phyloP scores from a whole-genome alignment of 768 basidiomycete species.

The Cystobasidium onofrii region DNA sequence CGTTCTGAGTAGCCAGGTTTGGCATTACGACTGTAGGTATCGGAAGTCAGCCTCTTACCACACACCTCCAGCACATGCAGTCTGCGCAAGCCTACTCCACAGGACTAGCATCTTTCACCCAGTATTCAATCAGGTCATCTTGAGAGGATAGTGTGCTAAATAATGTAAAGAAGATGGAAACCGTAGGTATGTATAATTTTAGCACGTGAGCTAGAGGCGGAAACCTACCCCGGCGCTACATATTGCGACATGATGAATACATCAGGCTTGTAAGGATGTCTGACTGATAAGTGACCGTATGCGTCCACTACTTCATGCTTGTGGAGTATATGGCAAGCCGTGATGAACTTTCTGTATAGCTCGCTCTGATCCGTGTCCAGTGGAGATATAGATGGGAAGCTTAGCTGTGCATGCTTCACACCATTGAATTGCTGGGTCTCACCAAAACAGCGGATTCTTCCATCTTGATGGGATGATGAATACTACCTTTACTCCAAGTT shows the following conservation, averaged over 20 bases:
- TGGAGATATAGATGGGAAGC: no score
- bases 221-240: neutral
- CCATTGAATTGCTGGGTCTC: no score
- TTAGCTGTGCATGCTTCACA: no score
- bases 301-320: slow-evolving; percentile 5
- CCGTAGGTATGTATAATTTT: neutral
- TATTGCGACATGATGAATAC: slow-evolving; percentile 9
- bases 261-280: slow-evolving; percentile 3
- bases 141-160: neutral
- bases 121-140: slow-evolving; percentile 13
- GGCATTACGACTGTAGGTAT: neutral
- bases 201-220: neutral
- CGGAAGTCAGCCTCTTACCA: neutral
- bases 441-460: neutral
- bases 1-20: slow-evolving; percentile 1
- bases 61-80: neutral
- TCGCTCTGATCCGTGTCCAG: neutral
- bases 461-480: neutral
- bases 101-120: neutral
- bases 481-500: no score
- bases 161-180: neutral
- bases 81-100: neutral
- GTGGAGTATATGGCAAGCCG: slow-evolving; percentile 15
- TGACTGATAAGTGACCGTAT: slow-evolving; percentile 11
- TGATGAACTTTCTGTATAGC: slow-evolving; percentile 10